These are phyloP conservation scores for Cladosporium oxysporum DNA, from an alignment of 2,329 filamentous ascomycete species.

Conservation along the genomic window DNA sequence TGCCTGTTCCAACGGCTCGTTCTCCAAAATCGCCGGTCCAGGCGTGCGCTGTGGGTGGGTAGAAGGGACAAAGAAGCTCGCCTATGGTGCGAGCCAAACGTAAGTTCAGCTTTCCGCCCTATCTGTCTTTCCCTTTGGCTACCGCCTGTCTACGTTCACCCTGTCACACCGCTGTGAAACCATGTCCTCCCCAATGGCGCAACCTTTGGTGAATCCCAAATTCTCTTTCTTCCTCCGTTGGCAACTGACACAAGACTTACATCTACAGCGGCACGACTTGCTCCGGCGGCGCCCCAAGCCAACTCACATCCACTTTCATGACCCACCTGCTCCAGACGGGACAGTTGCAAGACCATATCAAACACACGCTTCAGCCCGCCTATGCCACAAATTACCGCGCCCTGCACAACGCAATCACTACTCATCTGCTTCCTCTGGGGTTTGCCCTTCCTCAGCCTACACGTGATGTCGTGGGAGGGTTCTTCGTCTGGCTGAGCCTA, in stretches of 20 bases:
- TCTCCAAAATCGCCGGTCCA: slow-evolving; percentile 83
- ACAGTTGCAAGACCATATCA: slow-evolving; percentile 56
- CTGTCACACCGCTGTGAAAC: slow-evolving; percentile 1
- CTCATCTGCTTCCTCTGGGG: slow-evolving; percentile 64
- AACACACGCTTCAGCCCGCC: slow-evolving; percentile 54
- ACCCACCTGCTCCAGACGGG: slow-evolving; percentile 55
- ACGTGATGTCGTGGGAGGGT: slow-evolving; percentile 68
- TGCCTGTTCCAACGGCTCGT: slow-evolving; percentile 81
- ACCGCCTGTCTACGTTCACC: no score
- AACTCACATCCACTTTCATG: slow-evolving; percentile 60
- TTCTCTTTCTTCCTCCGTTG: not conserved
- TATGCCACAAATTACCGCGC: slow-evolving; percentile 56
- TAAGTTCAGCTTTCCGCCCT: slow-evolving; percentile 39
- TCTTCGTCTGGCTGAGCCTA: slow-evolving; percentile 79
- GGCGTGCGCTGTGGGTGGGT: slow-evolving; percentile 87
- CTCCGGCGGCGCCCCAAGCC: slow-evolving; percentile 62
- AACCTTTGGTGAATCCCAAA: not conserved
- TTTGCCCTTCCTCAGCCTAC: slow-evolving; percentile 51
- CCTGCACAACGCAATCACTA: slow-evolving; percentile 61
- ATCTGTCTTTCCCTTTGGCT: not conserved
- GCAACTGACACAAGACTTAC: slow-evolving; percentile 3
- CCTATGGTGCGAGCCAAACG: slow-evolving; percentile 61
- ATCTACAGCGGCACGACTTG: slow-evolving; percentile 55
- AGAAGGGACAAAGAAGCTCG: slow-evolving; percentile 67
- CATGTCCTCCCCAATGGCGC: not conserved